A percentile compares a stretch with the other conserved stretches of the same genome.
Conservation (phyloP, 2,329 filamentous ascomycete species). For the Colletotrichum orbiculare region DNA sequence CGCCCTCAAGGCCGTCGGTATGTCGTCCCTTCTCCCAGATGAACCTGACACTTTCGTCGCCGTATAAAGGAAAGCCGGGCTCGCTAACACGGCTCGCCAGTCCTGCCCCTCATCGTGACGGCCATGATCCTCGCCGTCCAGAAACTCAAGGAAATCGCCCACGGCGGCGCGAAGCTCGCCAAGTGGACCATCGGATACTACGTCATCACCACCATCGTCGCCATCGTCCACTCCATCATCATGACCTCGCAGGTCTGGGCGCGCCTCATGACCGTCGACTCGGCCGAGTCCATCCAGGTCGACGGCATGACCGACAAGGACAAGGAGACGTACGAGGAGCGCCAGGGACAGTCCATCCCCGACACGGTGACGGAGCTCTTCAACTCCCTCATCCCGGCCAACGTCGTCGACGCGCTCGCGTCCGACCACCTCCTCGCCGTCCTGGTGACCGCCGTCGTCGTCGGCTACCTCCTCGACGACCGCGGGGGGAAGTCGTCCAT, state of each 20-base stretch:
- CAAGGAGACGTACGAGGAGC: constrained; percentile 46
- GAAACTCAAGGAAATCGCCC: constrained; percentile 57
- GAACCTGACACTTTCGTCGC: too few relatives aligned
- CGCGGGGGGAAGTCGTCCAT: constrained; percentile 49
- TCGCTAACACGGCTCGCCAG: constrained; percentile 42
- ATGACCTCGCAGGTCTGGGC: constrained; percentile 60
- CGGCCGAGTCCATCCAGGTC: constrained; percentile 45
- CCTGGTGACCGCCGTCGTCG: constrained; percentile 57
- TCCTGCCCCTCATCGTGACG: constrained; percentile 62
- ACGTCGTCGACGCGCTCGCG: constrained; percentile 58
- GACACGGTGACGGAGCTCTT: constrained; percentile 60
- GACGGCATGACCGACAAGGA: constrained; percentile 43
- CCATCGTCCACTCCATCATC: constrained; percentile 59
- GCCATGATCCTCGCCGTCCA: constrained; percentile 64
- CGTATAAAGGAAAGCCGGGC: too few relatives aligned
- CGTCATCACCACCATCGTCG: constrained; percentile 59
- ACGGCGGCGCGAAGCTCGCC: constrained; percentile 56
- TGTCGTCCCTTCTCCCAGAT: constrained; percentile 34
- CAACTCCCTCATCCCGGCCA: constrained; percentile 60
- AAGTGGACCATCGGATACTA: constrained; percentile 62
- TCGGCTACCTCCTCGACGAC: constrained; percentile 58
- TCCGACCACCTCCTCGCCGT: constrained; percentile 58
- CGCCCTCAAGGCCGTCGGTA: constrained; percentile 59
- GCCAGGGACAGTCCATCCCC: constrained; percentile 48
- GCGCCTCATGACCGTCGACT: constrained; percentile 54